Evolutionary conservation across 2,329 filamentous ascomycete genomes (phyloP).

Genomic region (Aspergillus sp.): DNA sequence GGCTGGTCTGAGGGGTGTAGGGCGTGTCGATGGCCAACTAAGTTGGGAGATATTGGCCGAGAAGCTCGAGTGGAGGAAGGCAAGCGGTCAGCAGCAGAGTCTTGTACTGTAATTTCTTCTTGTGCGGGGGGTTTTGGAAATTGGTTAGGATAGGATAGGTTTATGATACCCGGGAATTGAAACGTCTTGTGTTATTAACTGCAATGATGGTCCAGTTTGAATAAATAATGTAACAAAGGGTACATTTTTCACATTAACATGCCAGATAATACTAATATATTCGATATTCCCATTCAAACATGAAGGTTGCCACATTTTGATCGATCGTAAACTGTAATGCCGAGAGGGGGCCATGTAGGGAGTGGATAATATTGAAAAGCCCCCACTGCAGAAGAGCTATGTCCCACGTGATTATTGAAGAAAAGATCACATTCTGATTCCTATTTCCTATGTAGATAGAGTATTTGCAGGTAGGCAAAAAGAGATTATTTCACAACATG

Average conservation of each 20-base stretch:
- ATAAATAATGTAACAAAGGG: too few species aligned
- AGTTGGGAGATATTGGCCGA: conserved; percentile 83
- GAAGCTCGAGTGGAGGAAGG: conserved; percentile 62
- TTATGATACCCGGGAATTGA: background rate
- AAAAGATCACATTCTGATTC: conserved; percentile 5
- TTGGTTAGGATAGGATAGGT: background rate
- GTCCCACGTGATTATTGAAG: background rate
- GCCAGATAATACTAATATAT: too few species aligned
- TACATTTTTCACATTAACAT: too few species aligned
- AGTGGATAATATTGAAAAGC: too few species aligned
- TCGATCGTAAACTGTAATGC: too few species aligned
- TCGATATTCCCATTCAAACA: too few species aligned
- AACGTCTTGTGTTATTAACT: background rate
- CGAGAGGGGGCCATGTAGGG: too few species aligned
- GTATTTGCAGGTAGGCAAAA: background rate
- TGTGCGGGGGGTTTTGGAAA: background rate
- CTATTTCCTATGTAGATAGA: background rate
- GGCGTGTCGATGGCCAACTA: conserved; percentile 69
- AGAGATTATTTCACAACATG: background rate
- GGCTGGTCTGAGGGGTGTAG: conserved; percentile 71
- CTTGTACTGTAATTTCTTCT: background rate
- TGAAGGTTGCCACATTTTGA: too few species aligned
- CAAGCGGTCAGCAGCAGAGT: background rate
- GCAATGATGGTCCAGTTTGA: background rate
- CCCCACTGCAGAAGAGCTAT: too few species aligned